Base-by-base conservation (phyloP, 768 basidiomycete species). In the Mycena maculata region DNA sequence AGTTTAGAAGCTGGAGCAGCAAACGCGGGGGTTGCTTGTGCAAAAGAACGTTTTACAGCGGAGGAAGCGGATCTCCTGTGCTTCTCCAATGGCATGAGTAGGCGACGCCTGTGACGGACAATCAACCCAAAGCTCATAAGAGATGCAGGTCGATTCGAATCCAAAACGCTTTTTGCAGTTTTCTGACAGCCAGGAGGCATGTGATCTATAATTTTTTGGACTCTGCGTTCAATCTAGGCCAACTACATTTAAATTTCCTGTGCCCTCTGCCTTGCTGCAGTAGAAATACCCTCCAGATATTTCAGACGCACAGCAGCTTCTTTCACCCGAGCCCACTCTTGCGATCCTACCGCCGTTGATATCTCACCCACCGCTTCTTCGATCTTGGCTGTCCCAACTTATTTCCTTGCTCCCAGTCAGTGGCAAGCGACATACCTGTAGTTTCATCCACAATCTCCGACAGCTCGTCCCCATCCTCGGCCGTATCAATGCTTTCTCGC, bases 401-500 rank as follows among this genome's bases (percentile, higher is more conserved):
- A 38, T 31, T 60, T 23, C 5, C 18, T n/a, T 36, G 11, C 2
- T 9, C 9, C 6, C 22, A n/a, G 12, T 30, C 47, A 49, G 56
- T 36, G 20, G 23, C 13, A 44, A 39, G 5, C 23, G 33, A 78
- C 82, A 31, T 54, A 80, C 93, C 86, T 38, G 85, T 72, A 75
- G 92, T 95, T 18, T 81, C 79, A 20, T 82, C 78, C 49, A 82
- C 74, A 25, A 96, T 76, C 9, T 66, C 60, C n/a, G 83, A 80
- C 3, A 94, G 84, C 15, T 85, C 83, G 3, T 81, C 81, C 44
- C 74, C 71, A 23, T 84, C 83, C 3, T 79, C 79, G 2, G 90
- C 87, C 5, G 86, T 86, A 63, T 96, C 93, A 39, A 98, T 84
- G 33, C 84, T 85, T 76, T 96, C 95, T 52, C 94, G 80, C 10